Base-by-base conservation (phyloP, 495 filamentous ascomycete species). In the Talaromyces proteolyticus region DNA sequence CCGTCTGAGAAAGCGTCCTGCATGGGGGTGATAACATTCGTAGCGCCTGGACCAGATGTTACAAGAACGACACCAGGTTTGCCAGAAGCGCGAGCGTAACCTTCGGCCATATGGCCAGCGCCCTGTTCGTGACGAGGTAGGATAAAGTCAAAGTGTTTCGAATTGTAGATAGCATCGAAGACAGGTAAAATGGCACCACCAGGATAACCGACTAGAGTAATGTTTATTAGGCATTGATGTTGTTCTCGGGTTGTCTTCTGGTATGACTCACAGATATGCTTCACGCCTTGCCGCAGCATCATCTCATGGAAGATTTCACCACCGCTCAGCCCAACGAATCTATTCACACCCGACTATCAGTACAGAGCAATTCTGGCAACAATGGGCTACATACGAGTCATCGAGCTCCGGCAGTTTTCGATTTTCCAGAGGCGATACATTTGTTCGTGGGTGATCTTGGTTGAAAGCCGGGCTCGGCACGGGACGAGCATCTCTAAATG, bases 231-330 rank as follows among this genome's bases (percentile, higher is more conserved):
- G 16, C 12, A 12, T 19, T 19, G 43, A 25, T 34, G 6, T 16
- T 14, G 18, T 14, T n/a, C 6, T n/a, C 3, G 23, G 12, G 26
- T 16, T 16, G 14, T 11, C 24, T 11, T 20, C 3, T 17, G 14
- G 39, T 40, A 36, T 66, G 59, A 87, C 85, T 65, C 73, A 90
- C 88, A 94, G 59, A 96, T 75, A 67, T 94, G 88, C 73, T 96
- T 91, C 23, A 98, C 94, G 53, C 74, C 81, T 53, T 91, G 89
- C 60, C 93, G 75, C 37, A 91, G 78, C 89, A 98, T 95, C 93
- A 98, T 97, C 70, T 98, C 91, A 60, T 98, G 91, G 75, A 98
- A 95, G 53, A 98, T 97, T 64, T 96, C 85, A 61, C 93, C 93
- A 65, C 94, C 94, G 44, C 79, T 95, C 75, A 89, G 88, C 25